Base-by-base conservation (phyloP, 176 grass and related monocot species). In the Canna indica region DNA sequence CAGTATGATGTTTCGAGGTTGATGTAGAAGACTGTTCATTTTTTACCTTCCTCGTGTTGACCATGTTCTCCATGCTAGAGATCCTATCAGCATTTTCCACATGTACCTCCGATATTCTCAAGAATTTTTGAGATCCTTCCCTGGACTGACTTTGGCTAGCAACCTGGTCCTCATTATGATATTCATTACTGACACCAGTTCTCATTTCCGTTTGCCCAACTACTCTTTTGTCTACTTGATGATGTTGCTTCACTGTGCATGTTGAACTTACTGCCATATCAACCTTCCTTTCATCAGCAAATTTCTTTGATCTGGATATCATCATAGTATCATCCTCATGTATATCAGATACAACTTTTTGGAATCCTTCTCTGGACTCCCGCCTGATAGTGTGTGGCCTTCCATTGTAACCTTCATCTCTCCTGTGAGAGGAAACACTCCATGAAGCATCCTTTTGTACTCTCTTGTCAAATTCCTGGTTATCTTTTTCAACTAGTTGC, bases 281-380 rank as follows among this genome's bases (percentile, higher is more conserved):
- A 16, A 69, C 16, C 50, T 77, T 69, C 2, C 50, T 59, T 36
- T 25, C 52, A 41, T 69, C 65, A 33, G 24, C 75, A 32, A 1
- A 36, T 33, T 48, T 69, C 16, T 77, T 57, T 7, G 27, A 77
- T 45, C 47, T 60, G 25, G 75, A 67, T 38, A 30, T 34, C 75
- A 66, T 59, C 36, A 26, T 36, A 53, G 36, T 59, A 32, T 41
- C 47, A 33, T 77, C 64, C 36, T 15, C 75, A 59, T 46, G 50
- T 27, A 57, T 52, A 36, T 57, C 64, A 41, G 36, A 77, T 26
- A 1, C 35, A 77, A 59, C 7, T 42, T 69, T 69, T 33, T 15
- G 48, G 56, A 50, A 77, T 59, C 75, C 48, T 69, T 69, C 46
- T 34, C 65, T 60, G 7, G 36, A 77, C 28, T 60, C 48, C 47